These are phyloP conservation scores for Geoglossum cookeanum DNA, from an alignment of 2,329 filamentous ascomycete genomes.

Conservation along the genomic window DNA sequence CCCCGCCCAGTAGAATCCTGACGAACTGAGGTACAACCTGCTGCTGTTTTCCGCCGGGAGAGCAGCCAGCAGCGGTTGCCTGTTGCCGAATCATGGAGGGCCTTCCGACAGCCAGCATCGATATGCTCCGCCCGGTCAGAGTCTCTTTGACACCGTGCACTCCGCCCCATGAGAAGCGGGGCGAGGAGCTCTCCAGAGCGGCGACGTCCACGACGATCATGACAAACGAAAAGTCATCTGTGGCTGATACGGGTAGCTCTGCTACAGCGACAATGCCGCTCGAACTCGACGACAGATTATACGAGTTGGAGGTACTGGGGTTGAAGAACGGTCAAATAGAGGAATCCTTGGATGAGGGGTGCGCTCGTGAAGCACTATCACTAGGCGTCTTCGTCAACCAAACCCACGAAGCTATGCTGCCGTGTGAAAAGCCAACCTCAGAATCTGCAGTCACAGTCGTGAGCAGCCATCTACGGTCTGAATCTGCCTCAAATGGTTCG, in stretches of 20 bases:
- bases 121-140: neutral
- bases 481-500: neutral
- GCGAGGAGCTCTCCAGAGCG: neutral
- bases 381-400: neutral
- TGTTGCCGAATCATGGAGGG: neutral
- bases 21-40: neutral
- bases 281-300: slow-evolving; percentile 1
- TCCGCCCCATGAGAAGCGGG: neutral
- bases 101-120: neutral
- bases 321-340: neutral
- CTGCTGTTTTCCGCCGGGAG: neutral
- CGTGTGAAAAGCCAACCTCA: neutral
- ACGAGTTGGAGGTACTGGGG: slow-evolving; percentile 1
- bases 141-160: neutral
- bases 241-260: neutral
- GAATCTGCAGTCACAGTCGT: neutral
- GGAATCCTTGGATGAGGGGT: neutral
- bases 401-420: neutral
- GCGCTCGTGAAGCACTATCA: neutral
- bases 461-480: neutral
- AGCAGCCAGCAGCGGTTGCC: neutral
- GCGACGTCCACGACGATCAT: neutral
- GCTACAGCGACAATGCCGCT: neutral
- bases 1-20: no score
- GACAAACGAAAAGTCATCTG: neutral